phyloP scores from a whole-genome alignment of 75 land plant genomes.

The Chamaecyparis obtusa region DNA sequence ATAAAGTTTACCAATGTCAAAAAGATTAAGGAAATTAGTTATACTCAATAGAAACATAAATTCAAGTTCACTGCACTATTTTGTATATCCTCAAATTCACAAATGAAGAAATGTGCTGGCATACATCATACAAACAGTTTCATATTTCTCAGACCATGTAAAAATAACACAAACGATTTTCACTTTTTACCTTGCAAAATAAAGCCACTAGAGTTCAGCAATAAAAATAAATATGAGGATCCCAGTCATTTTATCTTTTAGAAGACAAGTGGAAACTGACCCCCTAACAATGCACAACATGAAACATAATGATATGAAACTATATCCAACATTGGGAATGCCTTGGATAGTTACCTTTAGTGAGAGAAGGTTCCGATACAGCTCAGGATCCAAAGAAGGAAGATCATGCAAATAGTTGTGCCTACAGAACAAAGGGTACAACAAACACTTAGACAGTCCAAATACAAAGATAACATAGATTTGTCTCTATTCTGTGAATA shows the following conservation, averaged over 20 bases:
- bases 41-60: neutral
- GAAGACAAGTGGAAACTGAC: neutral
- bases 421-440: slow-evolving; percentile 30
- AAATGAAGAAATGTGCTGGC: neutral
- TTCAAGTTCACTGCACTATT: neutral
- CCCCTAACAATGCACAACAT: neutral
- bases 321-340: neutral
- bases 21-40: neutral
- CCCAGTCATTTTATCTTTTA: neutral
- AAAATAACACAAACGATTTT: neutral
- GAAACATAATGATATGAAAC: neutral
- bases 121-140: neutral
- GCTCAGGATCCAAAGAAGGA: slow-evolving; percentile 93
- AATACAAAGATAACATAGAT: neutral
- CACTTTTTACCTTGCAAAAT: neutral
- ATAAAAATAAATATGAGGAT: neutral
- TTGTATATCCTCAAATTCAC: neutral
- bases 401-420: slow-evolving; percentile 87
- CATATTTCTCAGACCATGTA: neutral
- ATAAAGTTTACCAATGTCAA: neutral
- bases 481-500: neutral
- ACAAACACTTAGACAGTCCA: neutral
- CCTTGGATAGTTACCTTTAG: slow-evolving; percentile 61
- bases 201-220: neutral
- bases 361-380: slow-evolving; percentile 79